Base-by-base conservation (phyloP, 331 rosid species). In the Phaseolus coccineus region DNA sequence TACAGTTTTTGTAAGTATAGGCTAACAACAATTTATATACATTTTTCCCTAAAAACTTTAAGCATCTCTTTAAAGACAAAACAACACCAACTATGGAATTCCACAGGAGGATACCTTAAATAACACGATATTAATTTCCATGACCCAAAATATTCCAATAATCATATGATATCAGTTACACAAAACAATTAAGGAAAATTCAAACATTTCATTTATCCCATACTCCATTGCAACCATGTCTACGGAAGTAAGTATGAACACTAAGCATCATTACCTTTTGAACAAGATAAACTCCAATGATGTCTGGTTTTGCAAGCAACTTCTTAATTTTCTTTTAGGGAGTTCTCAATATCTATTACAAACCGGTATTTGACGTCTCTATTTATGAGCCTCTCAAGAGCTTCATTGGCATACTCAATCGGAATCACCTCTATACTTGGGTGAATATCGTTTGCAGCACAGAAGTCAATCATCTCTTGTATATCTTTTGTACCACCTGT, bases 371-470 rank as follows among this genome's bases (percentile, higher is more conserved):
- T 88, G 61, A 94, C 90, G 13, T 94, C 97, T 58, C 76, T 90
- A 19, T 88, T 89, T 56, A 88, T 46, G 47, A 94, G 77, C 90
- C 98, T 89, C 61, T 92, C 90, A 59, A 94, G 82, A 35, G 97
- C 98, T 85, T 94, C 98, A 67, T 88, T 92, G 11, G 89, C 88
- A 80, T 87, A 89, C 12, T 91, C 89, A 33, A 94, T 92, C 24
- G 93, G 97, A 84, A 94, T 72, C 73, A 94, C 86, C 85, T 94
- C 97, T 69, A 92, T 89, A 35, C 77, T 85, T n/a, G 98, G 96
- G 70, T 90, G 58, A 69, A 94, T 87, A 71, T 28, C 84, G 1
- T 85, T 81, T 71, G 86, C 86, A 61, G 93, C 97, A 80, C 96
- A 94, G 56, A 92, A 90, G 72, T 92, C 85, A 6, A 92, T 75